Base-by-base conservation (phyloP, 73 alveolate species). In the Paramecium tetraurelia region DNA sequence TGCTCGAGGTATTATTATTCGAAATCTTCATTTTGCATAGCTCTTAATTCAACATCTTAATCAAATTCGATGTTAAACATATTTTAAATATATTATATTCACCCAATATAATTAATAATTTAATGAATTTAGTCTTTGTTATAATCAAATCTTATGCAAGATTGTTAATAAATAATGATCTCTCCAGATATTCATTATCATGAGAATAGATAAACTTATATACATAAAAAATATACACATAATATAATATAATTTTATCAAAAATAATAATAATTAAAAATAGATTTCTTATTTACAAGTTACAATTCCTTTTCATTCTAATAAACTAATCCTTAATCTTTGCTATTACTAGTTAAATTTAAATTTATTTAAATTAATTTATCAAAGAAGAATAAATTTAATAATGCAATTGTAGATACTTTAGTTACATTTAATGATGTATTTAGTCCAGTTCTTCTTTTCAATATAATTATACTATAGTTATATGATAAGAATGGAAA, bases 1-100 rank as follows among this genome's bases (percentile, higher is more conserved):
- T 72, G 86, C 29, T 38, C 86, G 4, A 72, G 46, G 46, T 72
- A 72, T 36, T 72, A 72, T 72, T 72, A 72, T 40, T 72, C 86
- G 40, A 72, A 72, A 72, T 72, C 86, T 36, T 72, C 59, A 72
- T 72, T 72, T 20, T 33, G 31, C 9, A 36, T 58, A 14, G 86
- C 86, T 16, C 59, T 31, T n/a, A 72, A 40, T 72, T 72, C 86
- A 20, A 72, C 57, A 21, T 72, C 86, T 72, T 36, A 18, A 72
- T 72, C 86, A 36, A 63, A 63, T 12, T 63, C 46, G 48, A 63
- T 63, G 69, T 53, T 53, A 53, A 53, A 53, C 69, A 53, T 53
- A 53, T 53, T 53, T 8, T 53, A 18, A 18, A 53, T 53, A 53
- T 53, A 48, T 53, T 53, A 53, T 53, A 48, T 53, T 53, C 11